Percentiles rank a stretch among this genome's conserved stretches.
phyloP scores from a whole-genome alignment of 2,329 filamentous ascomycete genomes.

The Lachnellula arida region DNA sequence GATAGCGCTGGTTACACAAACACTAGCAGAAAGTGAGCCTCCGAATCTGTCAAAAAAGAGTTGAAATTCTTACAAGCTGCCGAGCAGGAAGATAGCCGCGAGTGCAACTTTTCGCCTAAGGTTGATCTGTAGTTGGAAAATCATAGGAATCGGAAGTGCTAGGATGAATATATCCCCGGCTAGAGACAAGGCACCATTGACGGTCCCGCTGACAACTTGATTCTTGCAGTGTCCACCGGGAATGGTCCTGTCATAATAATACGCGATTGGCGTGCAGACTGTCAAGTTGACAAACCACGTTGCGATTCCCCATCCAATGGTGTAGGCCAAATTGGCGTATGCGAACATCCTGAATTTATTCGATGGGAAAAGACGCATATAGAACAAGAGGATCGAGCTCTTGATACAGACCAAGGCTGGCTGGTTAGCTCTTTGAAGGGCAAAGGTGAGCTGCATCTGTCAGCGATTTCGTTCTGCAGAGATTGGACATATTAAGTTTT shows the following conservation, averaged over 20 bases:
- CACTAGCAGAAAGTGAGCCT: not conserved
- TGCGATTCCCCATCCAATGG: conserved; percentile 16
- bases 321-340: conserved; percentile 14
- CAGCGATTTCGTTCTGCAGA: not conserved
- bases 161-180: conserved; percentile 14
- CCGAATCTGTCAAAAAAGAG: conserved; percentile 2
- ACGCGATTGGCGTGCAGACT: conserved; percentile 16
- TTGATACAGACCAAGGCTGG: conserved; percentile 15
- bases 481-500: not conserved
- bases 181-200: conserved; percentile 15
- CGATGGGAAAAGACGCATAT: conserved; percentile 17
- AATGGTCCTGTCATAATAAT: conserved; percentile 19
- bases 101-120: conserved; percentile 10
- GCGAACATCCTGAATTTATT: conserved; percentile 14
- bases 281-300: conserved; percentile 19
- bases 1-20: not conserved
- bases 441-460: not conserved
- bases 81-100: conserved; percentile 13
- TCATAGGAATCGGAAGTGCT: conserved; percentile 12
- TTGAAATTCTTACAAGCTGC: conserved; percentile 12
- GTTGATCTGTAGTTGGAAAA: conserved; percentile 12
- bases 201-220: conserved; percentile 15
- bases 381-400: conserved; percentile 22
- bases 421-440: conserved; percentile 5
- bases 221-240: conserved; percentile 12